Evolutionary conservation across 495 filamentous ascomycete genomes (phyloP), one percentile per base, ranked within the genome.

Genomic region (Staphylotrichum longicolle): DNA sequence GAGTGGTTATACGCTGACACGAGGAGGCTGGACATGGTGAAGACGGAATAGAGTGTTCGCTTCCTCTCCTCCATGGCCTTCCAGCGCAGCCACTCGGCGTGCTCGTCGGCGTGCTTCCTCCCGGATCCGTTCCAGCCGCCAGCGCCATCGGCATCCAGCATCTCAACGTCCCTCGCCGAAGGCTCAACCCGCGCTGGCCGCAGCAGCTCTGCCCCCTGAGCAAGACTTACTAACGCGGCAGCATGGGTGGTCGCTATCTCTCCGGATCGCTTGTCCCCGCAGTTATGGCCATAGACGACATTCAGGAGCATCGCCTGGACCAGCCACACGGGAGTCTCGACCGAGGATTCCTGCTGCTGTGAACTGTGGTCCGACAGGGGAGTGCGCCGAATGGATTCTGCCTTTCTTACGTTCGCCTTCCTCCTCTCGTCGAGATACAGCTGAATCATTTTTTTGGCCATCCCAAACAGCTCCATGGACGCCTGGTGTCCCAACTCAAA

Each of bases 301-400:
- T 96, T 97, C 45, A 98, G 81, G 35, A 98, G 82, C 94, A 98
- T 97, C 1, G 94, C 93, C 69, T 98, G 94, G n/a, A 98, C 91
- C 34, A 98, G 82, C 94, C 94, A 97, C 53, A 97, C 80, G 3
- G 94, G 94, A 11, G 91, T 96, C 65, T 94, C 88, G 47, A 87
- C 79, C 2, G 86, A 81, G 65, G 83, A 83, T 60, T 93, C 89
- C 58, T 83, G 80, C 40, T 80, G 75, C 53, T 80, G 76, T 60
- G 74, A 72, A 65, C 73, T 73, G 9, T 77, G 74, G 61, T 80
- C 77, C 53, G 79, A 78, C 55, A 77, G 62, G 27, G 80, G 72
- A 30, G 83, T 73, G 66, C 83, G 82, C 33, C 88, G 86, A 64
- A 85, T 66, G 60, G 63, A 87, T 62, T 90, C 80, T 42, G 89